Conservation (phyloP, 192 early-diverging fungal genomes). For the Borealophlyctis nickersoniae region DNA sequence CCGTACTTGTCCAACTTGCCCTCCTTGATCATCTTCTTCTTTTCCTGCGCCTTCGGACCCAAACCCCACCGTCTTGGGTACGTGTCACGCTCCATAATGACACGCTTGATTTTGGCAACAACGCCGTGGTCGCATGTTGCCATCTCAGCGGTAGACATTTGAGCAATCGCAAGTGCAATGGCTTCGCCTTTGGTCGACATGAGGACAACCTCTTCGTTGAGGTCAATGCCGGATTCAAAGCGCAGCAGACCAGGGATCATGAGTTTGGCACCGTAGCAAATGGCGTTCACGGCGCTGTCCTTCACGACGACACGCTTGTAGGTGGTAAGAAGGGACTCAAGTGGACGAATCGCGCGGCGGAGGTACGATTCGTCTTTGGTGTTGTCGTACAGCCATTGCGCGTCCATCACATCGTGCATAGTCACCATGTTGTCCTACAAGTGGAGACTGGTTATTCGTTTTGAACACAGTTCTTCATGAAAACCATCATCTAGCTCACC, state of each 20-base stretch:
- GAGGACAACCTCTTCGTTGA: constrained; percentile 95
- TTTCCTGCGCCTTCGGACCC: constrained; percentile 91
- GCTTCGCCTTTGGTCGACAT: constrained; percentile 99
- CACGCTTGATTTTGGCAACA: constrained; percentile 99
- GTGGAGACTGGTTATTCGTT: too few species aligned
- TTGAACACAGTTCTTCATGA: too few species aligned
- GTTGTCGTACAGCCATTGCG: constrained; percentile 98
- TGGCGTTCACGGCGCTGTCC: constrained; percentile 96
- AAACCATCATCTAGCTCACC: constrained; percentile 37
- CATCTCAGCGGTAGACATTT: constrained; percentile 98
- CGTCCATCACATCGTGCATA: constrained; percentile 98
- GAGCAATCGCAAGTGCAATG: constrained; percentile 93
- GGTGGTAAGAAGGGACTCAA: constrained; percentile 87
- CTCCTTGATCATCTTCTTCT: constrained; percentile 98
- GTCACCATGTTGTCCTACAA: constrained; percentile 93
- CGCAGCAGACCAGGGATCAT: constrained; percentile 98
- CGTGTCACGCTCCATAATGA: constrained; percentile 99
- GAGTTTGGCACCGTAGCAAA: constrained; percentile 99
- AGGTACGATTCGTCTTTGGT: constrained; percentile 97
- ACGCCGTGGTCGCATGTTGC: constrained; percentile 94
- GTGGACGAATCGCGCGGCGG: constrained; percentile 85
- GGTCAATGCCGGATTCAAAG: constrained; percentile 91
- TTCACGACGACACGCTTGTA: constrained; percentile 99
- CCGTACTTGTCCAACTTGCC: constrained; percentile 98
- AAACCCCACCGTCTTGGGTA: constrained; percentile 98